Evolutionary conservation across 2,329 filamentous ascomycete genomes (phyloP).

Genomic region (Talaromyces sp.): DNA sequence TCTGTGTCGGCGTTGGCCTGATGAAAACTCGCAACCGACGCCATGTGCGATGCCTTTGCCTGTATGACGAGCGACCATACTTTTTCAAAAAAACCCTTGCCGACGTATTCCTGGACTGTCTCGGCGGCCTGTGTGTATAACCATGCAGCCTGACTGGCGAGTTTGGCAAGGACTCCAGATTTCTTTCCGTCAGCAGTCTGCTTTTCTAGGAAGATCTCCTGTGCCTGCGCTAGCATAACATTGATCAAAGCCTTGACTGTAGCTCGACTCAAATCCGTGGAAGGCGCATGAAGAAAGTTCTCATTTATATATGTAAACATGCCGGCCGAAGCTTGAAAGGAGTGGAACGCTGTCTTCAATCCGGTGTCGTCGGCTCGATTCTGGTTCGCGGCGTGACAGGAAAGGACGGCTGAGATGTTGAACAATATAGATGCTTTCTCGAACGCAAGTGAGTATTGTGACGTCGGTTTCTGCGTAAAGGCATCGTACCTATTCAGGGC

Average conservation of each 20-base stretch:
- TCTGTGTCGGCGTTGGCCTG: conserved; percentile 90
- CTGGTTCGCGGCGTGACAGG: conserved; percentile 90
- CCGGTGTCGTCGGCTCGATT: conserved; percentile 87
- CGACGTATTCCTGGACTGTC: conserved; percentile 87
- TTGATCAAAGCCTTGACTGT: conserved; percentile 93
- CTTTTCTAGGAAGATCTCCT: conserved; percentile 97
- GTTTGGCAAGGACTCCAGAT: conserved; percentile 81
- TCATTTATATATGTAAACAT: conserved; percentile 99
- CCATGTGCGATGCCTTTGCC: conserved; percentile 76
- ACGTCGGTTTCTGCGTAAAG: conserved; percentile 97
- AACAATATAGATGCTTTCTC: conserved; percentile 99
- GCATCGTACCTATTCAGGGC: conserved; percentile 78
- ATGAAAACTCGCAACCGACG: conserved; percentile 85
- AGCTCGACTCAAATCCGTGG: conserved; percentile 89
- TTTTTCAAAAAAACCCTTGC: conserved; percentile 87
- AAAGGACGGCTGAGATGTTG: conserved; percentile 96
- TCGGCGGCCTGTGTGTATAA: conserved; percentile 85
- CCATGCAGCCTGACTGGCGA: conserved; percentile 85
- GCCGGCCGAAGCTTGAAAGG: conserved; percentile 93
- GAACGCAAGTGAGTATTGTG: conserved; percentile 93
- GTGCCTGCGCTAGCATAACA: conserved; percentile 90
- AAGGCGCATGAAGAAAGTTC: conserved; percentile 96
- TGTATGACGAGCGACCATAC: conserved; percentile 74
- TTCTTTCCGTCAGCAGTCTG: conserved; percentile 92
- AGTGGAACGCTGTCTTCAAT: conserved; percentile 95